phyloP scores from a whole-genome alignment of 2,329 filamentous ascomycete genomes.

The Stenocarpella maydis region DNA sequence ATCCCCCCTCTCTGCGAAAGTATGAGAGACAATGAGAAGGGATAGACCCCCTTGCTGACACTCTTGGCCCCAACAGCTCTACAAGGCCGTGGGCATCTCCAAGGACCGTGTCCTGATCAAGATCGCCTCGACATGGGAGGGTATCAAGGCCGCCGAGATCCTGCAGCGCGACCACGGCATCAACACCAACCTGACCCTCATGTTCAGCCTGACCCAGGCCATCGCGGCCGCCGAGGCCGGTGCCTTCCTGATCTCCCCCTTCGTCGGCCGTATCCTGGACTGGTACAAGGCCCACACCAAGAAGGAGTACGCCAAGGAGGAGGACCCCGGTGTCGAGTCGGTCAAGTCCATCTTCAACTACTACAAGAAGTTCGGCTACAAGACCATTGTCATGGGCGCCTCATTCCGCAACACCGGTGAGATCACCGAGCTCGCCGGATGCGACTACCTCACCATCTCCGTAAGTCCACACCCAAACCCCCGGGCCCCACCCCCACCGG shows the following conservation, averaged over 20 bases:
- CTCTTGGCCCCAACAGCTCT: constrained; percentile 69
- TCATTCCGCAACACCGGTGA: constrained; percentile 97
- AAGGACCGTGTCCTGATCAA: constrained; percentile 98
- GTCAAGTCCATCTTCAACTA: constrained; percentile 98
- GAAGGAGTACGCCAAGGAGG: constrained; percentile 88
- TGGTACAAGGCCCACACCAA: constrained; percentile 98
- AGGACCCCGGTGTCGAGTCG: constrained; percentile 95
- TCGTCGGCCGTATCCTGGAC: constrained; percentile 98
- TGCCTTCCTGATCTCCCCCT: constrained; percentile 98
- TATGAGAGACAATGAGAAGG: not conserved
- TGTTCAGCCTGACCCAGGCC: constrained; percentile 96
- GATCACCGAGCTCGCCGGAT: constrained; percentile 97
- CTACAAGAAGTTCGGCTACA: constrained; percentile 99
- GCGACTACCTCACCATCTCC: constrained; percentile 98
- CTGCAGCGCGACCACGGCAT: constrained; percentile 94
- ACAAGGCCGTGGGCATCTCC: constrained; percentile 88
- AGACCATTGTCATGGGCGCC: constrained; percentile 99
- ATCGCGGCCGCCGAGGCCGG: constrained; percentile 94
- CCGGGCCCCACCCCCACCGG: not conserved
- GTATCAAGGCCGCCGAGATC: constrained; percentile 97
- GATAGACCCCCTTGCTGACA: constrained; percentile 26
- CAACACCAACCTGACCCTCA: constrained; percentile 98
- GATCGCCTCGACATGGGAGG: constrained; percentile 99
- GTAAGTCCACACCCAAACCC: constrained; percentile 58
- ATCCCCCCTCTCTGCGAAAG: not conserved